Evolutionary conservation across 2,329 filamentous ascomycete species (phyloP), one percentile per base, ranked within the genome.

Genomic region (Neofusicoccum cordaticola): DNA sequence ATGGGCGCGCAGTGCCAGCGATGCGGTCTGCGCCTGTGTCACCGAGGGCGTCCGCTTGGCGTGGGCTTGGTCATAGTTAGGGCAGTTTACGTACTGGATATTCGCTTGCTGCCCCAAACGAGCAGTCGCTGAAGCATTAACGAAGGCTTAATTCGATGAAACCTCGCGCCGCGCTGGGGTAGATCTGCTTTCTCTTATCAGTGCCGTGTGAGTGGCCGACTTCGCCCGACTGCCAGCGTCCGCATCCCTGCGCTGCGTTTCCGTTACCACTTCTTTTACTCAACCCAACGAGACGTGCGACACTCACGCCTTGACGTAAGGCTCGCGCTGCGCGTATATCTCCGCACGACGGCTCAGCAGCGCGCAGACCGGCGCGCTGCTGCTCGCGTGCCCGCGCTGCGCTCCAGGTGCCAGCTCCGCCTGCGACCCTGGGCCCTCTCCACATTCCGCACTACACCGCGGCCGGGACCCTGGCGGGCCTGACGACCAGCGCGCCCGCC

Each of bases 21-120:
- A 47, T 57, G 50, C 37, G 51, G 41, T 56, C 27, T 56, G 51
- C 56, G 42, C 42, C 56, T 48, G 62, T 57, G 48, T 47, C 34
- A 64, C 35, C 51, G 62, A 41, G 27, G 42, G 62, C 42, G 58
- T 51, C 27, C 58, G 58, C 52, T 64, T 64, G 62, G 52, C 62
- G 52, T 64, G 62, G 62, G 51, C 62, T 64, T 64, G 51, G 62
- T 58, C 62, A 57, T 48, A 47, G 62, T 64, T 62, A 62, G 58
- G 58, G 58, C 44, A 62, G 58, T 62, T 62, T 64, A 64, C 62
- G 62, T 64, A 64, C 62, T 57, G 51, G 62, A 64, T 63, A 63
- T 56, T 63, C 61, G 50, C 48, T 22, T 42, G 60, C 31, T 52
- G 27, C 22, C 48, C 61, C 39, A 52, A 56, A 53, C 31, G 42